phyloP scores from a whole-genome alignment of 768 basidiomycete genomes.

The Boletus pseudopeckii region DNA sequence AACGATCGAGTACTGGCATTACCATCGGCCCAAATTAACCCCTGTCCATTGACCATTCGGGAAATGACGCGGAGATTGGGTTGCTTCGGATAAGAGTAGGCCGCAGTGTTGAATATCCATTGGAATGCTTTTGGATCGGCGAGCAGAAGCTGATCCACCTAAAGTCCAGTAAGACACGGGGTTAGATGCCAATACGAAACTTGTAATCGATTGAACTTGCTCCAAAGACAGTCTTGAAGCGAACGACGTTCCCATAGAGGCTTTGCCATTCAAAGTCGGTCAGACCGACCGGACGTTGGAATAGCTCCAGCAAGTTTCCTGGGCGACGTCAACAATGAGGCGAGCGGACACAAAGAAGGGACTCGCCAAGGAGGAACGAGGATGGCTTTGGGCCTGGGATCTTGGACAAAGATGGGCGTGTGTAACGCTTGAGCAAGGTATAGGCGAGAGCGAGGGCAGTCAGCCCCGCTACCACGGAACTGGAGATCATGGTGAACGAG shows the following conservation, averaged over 20 bases:
- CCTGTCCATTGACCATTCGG: constrained; percentile 28
- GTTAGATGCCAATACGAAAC: not conserved
- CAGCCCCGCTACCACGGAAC: not conserved
- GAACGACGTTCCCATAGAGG: constrained; percentile 28
- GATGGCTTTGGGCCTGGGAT: constrained; percentile 21
- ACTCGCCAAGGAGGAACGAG: constrained; percentile 21
- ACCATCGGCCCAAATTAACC: constrained; percentile 43
- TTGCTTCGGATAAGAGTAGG: constrained; percentile 42
- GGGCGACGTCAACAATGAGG: constrained; percentile 21
- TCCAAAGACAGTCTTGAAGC: constrained; percentile 28
- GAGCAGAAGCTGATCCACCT: constrained; percentile 45
- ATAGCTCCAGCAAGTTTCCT: constrained; percentile 32
- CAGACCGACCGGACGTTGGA: constrained; percentile 25
- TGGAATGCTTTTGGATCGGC: constrained; percentile 46
- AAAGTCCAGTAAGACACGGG: not conserved
- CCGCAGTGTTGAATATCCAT: constrained; percentile 40
- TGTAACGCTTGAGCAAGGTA: not conserved
- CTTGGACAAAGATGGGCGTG: constrained; percentile 9
- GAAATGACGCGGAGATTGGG: constrained; percentile 20
- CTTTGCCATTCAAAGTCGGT: constrained; percentile 31
- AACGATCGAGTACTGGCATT: not conserved
- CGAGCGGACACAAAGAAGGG: not conserved
- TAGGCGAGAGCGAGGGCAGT: constrained; percentile 8
- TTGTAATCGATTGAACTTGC: constrained; percentile 7
- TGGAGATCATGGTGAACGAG: constrained; percentile 8